Percentiles rank a stretch among this genome's conserved stretches.
These are phyloP conservation scores for Aquilaria sinensis DNA, from an alignment of 345 rosid genomes.

Conservation along the genomic window DNA sequence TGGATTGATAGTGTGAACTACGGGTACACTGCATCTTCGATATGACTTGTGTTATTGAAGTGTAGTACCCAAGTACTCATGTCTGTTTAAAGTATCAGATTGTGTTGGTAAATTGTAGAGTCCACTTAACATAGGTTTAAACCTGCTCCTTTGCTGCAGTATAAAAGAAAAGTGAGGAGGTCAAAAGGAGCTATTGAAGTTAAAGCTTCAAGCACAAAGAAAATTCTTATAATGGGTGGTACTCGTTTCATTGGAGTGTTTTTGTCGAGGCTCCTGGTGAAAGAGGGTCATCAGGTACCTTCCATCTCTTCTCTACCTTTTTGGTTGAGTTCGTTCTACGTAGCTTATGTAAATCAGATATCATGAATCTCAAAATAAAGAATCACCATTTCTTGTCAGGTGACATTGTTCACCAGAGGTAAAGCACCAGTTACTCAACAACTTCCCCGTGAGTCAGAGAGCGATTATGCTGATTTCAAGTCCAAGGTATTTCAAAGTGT, in stretches of 20 bases:
- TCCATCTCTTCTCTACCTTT: neutral
- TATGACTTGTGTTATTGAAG: too few species aligned
- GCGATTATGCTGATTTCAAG: conserved; percentile 75
- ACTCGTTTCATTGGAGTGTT: conserved; percentile 88
- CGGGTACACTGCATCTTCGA: too few species aligned
- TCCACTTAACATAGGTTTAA: too few species aligned
- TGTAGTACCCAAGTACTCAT: too few species aligned
- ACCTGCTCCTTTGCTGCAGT: conserved; percentile 33
- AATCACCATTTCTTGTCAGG: conserved; percentile 38
- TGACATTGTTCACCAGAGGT: conserved; percentile 91
- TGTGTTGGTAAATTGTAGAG: too few species aligned
- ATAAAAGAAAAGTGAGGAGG: conserved; percentile 54
- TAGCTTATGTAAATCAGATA: neutral
- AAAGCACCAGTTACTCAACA: conserved; percentile 84
- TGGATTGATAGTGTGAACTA: too few species aligned
- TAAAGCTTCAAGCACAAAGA: conserved; percentile 72
- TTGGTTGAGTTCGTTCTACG: neutral
- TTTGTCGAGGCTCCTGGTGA: conserved; percentile 83
- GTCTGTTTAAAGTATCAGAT: too few species aligned
- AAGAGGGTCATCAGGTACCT: conserved; percentile 86
- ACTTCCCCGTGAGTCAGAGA: conserved; percentile 86
- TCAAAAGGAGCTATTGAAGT: conserved; percentile 66
- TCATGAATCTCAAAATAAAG: neutral
- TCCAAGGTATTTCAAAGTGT: conserved; percentile 52
- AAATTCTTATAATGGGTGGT: conserved; percentile 96